Evolutionary conservation across 2,329 filamentous ascomycete species (phyloP), one percentile per base, ranked within the genome.

Genomic region (Falciphora oryzae): DNA sequence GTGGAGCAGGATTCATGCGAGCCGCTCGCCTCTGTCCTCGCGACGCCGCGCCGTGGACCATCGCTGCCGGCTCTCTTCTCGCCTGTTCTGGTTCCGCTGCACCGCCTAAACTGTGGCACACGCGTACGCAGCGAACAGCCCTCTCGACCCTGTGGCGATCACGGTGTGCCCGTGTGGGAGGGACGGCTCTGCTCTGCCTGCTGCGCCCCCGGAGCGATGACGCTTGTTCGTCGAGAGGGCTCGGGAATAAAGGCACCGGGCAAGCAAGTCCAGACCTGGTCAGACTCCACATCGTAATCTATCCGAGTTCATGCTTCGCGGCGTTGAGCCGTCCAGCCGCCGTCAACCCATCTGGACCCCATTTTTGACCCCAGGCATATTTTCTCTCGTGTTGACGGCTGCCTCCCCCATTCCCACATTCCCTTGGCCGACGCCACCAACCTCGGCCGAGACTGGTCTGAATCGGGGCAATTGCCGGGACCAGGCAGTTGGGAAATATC

Each of bases 101-200:
- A 22, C 4, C 38, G 38, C 38, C 38, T 1, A 7, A 16, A 35
- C 14, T 53, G 44, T 22, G 44, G 44, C 44, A 53, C 44, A 53
- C 22, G 44, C 44, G 44, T n/a, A 3, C 44, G 22, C 7, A 50
- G 4, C n/a, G 4, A 2, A 50, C 11, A 4, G 35, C 38, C 35
- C 14, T 38, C 4, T 38, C 14, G 60, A 29, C 53, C 27, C 44
- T 53, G 32, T 31, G 27, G 27, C 28, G 38, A 56, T 56, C 38
- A 58, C 27, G 57, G 57, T 13, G 4, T 31, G 25, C 28, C 57
- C 57, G 25, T 22, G 25, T 22, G 57, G 28, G 57, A 58, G 27
- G 57, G 57, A 57, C 56, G 25, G 56, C 25, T 57, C n/a, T 25
- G n/a, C 56, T 13, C 56, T 57, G n/a, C 56, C 56, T 57, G n/a